Base-by-base conservation (phyloP, 345 rosid genomes). In the Lepidium aucheri region DNA sequence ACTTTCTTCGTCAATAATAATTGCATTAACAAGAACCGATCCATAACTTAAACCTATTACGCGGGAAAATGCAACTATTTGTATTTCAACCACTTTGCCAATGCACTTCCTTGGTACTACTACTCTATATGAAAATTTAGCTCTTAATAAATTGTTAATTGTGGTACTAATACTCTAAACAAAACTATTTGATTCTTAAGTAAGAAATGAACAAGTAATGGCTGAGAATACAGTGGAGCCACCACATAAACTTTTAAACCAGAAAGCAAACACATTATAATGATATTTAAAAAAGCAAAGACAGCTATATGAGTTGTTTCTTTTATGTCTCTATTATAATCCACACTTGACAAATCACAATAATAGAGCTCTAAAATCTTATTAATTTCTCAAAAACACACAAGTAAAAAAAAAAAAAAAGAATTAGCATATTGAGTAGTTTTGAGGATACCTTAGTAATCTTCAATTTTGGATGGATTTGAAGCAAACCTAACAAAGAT, bases 301-400 rank as follows among this genome's bases (percentile, higher is more conserved):
- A 79, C 78, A 76, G 79, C 80, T 68, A 56, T 34, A 55, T 70
- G 69, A 68, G 77, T 66, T 73, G 83, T 74, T 32, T 51, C 67
- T 70, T 76, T 75, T 81, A 72, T 52, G 74, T 65, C 52, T 60
- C 49, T 57, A 11, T 36, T 45, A 30, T 28, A 28, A 28, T 53
- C 30, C 60, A 41, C n/a, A 53, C 18, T 62, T 34, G 8, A 61
- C 16, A 30, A 30, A 33, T 7, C 1, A 47, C 28, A 42, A 7
- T 18, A 15, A 54, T 40, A 28, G 64, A 17, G 5, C 4, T 43
- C 36, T 16, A 43, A 28, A 14, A 60, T 41, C 45, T 38, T 26
- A 4, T 22, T 17, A 18, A 54, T 9, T 26, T 14, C 5, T 2
- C 8, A 15, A 16, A 35, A 16, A 38, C 14, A 14, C 11, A 26